A percentile compares a stretch with the other conserved stretches of the same genome.
Conservation (phyloP, 2,329 filamentous ascomycete genomes). For the Dactylonectria macrodidyma region DNA sequence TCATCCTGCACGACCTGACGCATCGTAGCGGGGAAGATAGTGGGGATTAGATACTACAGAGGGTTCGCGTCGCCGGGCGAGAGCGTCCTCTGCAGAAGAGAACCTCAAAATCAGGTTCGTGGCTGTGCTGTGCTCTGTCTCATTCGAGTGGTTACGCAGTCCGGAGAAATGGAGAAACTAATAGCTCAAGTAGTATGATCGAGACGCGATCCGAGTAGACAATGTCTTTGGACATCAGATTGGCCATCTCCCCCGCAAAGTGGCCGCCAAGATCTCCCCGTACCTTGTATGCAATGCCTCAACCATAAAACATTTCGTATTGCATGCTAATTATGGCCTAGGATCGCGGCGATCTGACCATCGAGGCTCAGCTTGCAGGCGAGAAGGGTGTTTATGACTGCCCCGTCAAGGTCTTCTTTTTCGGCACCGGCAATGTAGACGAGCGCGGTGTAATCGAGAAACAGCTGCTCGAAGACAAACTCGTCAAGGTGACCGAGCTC, state of each 20-base stretch:
- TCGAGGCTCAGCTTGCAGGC: slow-evolving; percentile 81
- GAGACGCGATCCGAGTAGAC: slow-evolving; percentile 83
- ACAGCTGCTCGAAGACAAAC: slow-evolving; percentile 74
- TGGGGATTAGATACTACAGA: slow-evolving; percentile 72
- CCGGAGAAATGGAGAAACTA: slow-evolving; percentile 4
- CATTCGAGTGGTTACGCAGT: not conserved
- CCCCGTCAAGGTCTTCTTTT: slow-evolving; percentile 78
- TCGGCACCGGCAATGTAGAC: slow-evolving; percentile 73
- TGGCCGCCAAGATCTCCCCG: slow-evolving; percentile 80
- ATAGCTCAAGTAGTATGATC: slow-evolving; percentile 68
- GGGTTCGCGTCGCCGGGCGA: slow-evolving; percentile 76
- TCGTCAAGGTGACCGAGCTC: slow-evolving; percentile 72
- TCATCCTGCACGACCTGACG: slow-evolving; percentile 29
- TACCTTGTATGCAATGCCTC: slow-evolving; percentile 70
- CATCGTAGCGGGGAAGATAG: slow-evolving; percentile 61
- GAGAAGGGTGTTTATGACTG: slow-evolving; percentile 79
- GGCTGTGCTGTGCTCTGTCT: not conserved
- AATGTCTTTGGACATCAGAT: slow-evolving; percentile 84
- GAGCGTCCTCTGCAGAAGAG: slow-evolving; percentile 73
- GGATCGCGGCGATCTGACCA: slow-evolving; percentile 71
- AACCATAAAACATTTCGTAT: too few species aligned
- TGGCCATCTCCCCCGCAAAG: slow-evolving; percentile 79
- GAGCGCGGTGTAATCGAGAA: slow-evolving; percentile 69
- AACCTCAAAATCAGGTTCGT: slow-evolving; percentile 73
- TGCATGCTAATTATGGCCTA: slow-evolving; percentile 49